Conservation (phyloP, 805 yeast genomes). For the Lachancea quebecensis region DNA sequence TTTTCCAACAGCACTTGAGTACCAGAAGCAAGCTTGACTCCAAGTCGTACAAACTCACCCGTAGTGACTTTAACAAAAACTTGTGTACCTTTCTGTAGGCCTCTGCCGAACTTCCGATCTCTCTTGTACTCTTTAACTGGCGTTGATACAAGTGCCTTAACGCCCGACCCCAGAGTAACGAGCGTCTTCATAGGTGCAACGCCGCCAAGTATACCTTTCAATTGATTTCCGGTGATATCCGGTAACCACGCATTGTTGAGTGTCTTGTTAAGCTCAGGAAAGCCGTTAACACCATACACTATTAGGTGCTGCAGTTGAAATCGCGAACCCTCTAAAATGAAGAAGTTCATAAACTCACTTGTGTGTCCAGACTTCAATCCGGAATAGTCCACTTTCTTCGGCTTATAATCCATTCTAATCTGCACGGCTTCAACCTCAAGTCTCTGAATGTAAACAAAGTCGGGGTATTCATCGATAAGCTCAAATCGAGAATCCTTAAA, state of each 20-base stretch:
- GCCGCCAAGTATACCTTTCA: slow-evolving; percentile 77
- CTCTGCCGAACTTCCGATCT: slow-evolving; percentile 62
- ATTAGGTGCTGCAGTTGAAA: slow-evolving; percentile 55
- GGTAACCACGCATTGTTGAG: slow-evolving; percentile 81
- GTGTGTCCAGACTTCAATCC: slow-evolving; percentile 80
- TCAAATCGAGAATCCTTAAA: slow-evolving; percentile 68
- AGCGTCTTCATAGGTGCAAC: slow-evolving; percentile 74
- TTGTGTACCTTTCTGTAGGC: slow-evolving; percentile 68
- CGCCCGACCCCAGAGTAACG: slow-evolving; percentile 70
- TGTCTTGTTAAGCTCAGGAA: slow-evolving; percentile 47
- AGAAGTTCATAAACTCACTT: slow-evolving; percentile 81
- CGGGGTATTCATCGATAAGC: slow-evolving; percentile 53
- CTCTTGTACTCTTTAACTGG: slow-evolving; percentile 69
- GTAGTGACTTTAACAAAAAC: slow-evolving; percentile 73
- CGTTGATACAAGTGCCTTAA: slow-evolving; percentile 62
- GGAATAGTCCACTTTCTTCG: slow-evolving; percentile 77
- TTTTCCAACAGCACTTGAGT: slow-evolving; percentile 75
- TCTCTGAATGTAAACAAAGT: slow-evolving; percentile 60
- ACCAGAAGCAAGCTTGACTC: slow-evolving; percentile 81
- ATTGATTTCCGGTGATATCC: slow-evolving; percentile 73
- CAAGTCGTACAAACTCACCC: slow-evolving; percentile 71
- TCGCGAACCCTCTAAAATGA: slow-evolving; percentile 79
- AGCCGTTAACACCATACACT: slow-evolving; percentile 73
- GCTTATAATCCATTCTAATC: slow-evolving; percentile 80
- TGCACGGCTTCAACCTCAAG: slow-evolving; percentile 53